Evolutionary conservation across 768 basidiomycete species (phyloP), one percentile per base, ranked within the genome.

Genomic region (Dictyophora rubrovolvata): DNA sequence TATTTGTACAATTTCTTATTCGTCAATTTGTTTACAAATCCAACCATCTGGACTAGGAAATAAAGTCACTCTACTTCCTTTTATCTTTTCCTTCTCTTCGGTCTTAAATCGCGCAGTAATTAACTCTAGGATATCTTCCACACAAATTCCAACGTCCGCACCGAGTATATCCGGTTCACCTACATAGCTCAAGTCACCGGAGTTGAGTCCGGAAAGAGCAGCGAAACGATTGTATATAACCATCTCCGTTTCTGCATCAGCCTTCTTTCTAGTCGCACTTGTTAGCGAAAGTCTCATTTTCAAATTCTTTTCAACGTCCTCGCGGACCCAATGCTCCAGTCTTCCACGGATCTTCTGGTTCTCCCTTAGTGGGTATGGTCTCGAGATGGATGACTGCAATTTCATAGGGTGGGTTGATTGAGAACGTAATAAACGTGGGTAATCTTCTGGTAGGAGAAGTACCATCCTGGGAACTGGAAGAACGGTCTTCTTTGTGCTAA

Each of bases 1-100:
- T 42, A 42, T 42, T 42, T 42, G 11, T 42, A 42, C 42, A 42
- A 5, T n/a, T 42, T 42, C 42, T 42, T 42, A 56, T 46, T 48
- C 46, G 34, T 28, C 48, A 48, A 58, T 14, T 34, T 52, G 33
- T 46, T 35, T 59, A 50, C 57, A 59, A 33, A 59, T 53, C 57
- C 57, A 59, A 36, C 57, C 57, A 20, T 59, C 57, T 12, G 57
- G 23, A 51, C 57, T 53, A 51, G 57, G 57, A 9, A 59, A 18
- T 28, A 59, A 18, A 14, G 52, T 22, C 9, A 59, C 33, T 10
- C 35, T 58, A n/a, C 16, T 17, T 37, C n/a, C 10, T 21, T 54
- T 22, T 4, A 33, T 36, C 4, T 47, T 50, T 5, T n/a, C 50
- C 36, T 58, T 58, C 33, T 51, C 23, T 18, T 22, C 12, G 5